Percentiles rank a stretch among this genome's conserved stretches.
phyloP scores from a whole-genome alignment of 768 basidiomycete species.

The Inosperma sp. region DNA sequence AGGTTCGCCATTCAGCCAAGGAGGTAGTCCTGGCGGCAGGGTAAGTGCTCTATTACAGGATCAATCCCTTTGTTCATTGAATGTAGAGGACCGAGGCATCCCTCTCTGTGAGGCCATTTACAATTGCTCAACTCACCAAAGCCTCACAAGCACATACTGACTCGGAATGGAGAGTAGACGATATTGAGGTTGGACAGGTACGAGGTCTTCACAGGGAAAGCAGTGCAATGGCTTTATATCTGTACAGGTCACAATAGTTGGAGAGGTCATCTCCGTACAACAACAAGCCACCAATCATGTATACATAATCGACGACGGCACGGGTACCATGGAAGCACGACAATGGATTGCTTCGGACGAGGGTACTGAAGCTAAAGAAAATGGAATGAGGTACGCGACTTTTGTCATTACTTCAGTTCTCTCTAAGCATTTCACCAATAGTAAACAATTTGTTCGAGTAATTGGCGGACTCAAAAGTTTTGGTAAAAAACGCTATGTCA shows the following conservation, averaged over 20 bases:
- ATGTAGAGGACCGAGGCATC: constrained; percentile 36
- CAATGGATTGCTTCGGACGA: constrained; percentile 81
- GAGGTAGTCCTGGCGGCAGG: constrained; percentile 59
- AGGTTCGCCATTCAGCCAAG: constrained; percentile 51
- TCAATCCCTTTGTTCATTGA: not conserved
- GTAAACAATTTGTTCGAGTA: constrained; percentile 75
- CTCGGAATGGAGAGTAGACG: constrained; percentile 84
- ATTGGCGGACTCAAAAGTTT: constrained; percentile 81
- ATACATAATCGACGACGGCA: constrained; percentile 83
- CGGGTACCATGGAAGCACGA: constrained; percentile 69
- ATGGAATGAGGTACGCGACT: constrained; percentile 24
- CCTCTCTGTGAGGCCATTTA: constrained; percentile 59
- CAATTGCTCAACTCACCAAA: constrained; percentile 66
- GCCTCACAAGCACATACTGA: constrained; percentile 85
- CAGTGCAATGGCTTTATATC: not conserved
- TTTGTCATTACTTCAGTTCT: constrained; percentile 2
- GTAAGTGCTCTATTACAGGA: constrained; percentile 23
- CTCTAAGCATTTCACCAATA: constrained; percentile 62
- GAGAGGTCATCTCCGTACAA: constrained; percentile 60
- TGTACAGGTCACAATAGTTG: constrained; percentile 26
- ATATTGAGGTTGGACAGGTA: constrained; percentile 77
- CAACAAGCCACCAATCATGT: constrained; percentile 75
- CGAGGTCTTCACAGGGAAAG: constrained; percentile 5
- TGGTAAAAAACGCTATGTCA: constrained; percentile 76
- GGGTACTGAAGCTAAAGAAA: constrained; percentile 42